phyloP scores from a whole-genome alignment of 2,329 filamentous ascomycete genomes.

The Apiospora kogelbergensis region DNA sequence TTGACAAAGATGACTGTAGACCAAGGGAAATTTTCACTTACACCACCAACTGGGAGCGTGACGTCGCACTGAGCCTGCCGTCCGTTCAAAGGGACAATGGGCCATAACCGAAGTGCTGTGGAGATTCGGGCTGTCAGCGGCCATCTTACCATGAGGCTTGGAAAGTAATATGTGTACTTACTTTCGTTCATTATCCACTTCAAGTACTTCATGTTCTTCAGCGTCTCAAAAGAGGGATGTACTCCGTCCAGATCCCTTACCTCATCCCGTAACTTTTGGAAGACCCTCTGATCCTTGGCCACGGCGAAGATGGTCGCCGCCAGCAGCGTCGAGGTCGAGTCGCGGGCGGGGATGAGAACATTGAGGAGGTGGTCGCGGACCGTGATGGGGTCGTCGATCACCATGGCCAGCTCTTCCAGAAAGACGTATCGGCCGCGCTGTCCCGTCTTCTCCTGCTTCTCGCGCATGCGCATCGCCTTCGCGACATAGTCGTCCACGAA shows the following conservation, averaged over 20 bases:
- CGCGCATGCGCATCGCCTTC: conserved; percentile 7
- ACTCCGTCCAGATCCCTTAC: conserved; percentile 38
- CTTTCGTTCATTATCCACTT: conserved; percentile 54
- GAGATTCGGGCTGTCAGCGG: not conserved
- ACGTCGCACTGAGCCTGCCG: conserved; percentile 42
- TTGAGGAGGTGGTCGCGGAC: conserved; percentile 52
- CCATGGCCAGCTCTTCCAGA: conserved; percentile 60
- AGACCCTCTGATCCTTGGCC: conserved; percentile 43
- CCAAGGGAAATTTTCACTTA: conserved; percentile 15
- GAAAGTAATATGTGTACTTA: not conserved
- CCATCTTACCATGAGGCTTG: not conserved
- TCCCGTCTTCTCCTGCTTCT: conserved; percentile 47
- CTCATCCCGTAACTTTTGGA: conserved; percentile 44
- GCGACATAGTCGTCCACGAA: conserved; percentile 9
- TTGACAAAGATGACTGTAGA: not conserved
- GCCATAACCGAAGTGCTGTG: conserved; percentile 41
- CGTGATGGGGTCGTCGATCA: conserved; percentile 57
- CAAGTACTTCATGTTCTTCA: conserved; percentile 59
- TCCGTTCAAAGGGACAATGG: conserved; percentile 43
- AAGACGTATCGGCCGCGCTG: conserved; percentile 51
- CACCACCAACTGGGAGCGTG: conserved; percentile 33
- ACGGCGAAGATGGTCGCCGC: conserved; percentile 49
- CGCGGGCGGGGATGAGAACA: conserved; percentile 57
- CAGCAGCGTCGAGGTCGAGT: conserved; percentile 56
- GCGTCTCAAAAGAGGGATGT: conserved; percentile 56